phyloP scores from a whole-genome alignment of 1,284 basidiomycete genomes.

The Apiotrichum sp. region DNA sequence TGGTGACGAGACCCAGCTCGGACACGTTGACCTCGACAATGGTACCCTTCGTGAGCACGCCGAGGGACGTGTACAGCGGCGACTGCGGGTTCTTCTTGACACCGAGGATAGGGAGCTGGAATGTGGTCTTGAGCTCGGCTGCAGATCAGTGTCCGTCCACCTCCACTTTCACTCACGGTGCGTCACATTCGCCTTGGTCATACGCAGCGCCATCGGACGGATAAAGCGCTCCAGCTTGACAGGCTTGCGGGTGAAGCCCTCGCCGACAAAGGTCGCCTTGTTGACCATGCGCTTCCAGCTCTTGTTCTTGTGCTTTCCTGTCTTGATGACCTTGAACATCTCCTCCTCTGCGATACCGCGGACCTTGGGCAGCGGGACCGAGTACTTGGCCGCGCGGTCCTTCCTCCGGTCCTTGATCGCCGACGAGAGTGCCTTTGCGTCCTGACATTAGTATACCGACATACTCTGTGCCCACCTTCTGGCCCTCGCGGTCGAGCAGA shows the following conservation, averaged over 20 bases:
- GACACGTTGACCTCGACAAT: constrained; percentile 98
- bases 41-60: constrained; percentile 97
- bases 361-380: constrained; percentile 94
- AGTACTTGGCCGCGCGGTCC: constrained; percentile 97
- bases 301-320: constrained; percentile 94
- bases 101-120: constrained; percentile 95
- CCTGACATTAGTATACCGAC: constrained; percentile 40
- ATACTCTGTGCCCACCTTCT: constrained; percentile 54
- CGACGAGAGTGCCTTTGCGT: constrained; percentile 93
- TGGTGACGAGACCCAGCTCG: constrained; percentile 96
- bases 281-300: constrained; percentile 99
- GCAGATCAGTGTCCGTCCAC: constrained; percentile 15
- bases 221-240: constrained; percentile 99
- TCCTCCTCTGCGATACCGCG: constrained; percentile 98
- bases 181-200: constrained; percentile 98
- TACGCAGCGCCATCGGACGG: constrained; percentile 91
- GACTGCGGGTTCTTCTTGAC: constrained; percentile 99
- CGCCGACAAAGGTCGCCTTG: constrained; percentile 97
- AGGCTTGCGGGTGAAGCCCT: constrained; percentile 96
- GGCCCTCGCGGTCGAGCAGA: constrained; percentile 91
- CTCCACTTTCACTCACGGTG: constrained; percentile 64
- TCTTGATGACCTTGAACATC: constrained; percentile 99
- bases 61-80: constrained; percentile 83
- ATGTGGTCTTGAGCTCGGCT: constrained; percentile 97
- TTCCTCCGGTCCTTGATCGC: constrained; percentile 99